Evolutionary conservation across 164 flowering plant genomes (phyloP).

Genomic region (Vitis amurensis): DNA sequence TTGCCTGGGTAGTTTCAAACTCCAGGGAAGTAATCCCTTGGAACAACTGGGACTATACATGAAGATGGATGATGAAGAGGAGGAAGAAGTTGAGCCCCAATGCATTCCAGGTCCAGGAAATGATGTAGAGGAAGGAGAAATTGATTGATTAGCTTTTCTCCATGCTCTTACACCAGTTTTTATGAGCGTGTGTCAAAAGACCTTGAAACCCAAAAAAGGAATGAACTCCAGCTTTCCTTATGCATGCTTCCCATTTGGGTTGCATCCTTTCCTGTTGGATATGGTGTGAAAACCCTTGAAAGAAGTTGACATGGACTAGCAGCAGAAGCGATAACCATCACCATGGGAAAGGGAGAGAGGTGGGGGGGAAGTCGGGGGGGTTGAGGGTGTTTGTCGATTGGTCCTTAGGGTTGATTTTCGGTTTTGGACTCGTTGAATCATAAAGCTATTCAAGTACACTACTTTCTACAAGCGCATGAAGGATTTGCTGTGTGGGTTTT

Average conservation of each 20-base stretch:
- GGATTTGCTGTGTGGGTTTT: constrained; percentile 5
- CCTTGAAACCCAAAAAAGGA: no score
- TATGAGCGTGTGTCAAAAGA: no score
- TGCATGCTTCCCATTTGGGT: no score
- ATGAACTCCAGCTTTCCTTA: no score
- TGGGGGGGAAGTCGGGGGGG: no score
- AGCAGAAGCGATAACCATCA: neutral
- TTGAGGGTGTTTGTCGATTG: no score
- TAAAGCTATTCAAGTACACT: neutral
- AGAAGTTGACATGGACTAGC: neutral
- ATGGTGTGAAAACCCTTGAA: neutral
- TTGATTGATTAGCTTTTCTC: constrained; percentile 26
- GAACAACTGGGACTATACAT: constrained; percentile 67
- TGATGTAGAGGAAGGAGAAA: constrained; percentile 52
- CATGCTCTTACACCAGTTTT: neutral
- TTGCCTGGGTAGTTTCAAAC: constrained; percentile 51
- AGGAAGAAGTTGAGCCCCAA: constrained; percentile 37
- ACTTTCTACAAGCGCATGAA: neutral
- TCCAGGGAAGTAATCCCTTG: constrained; percentile 51
- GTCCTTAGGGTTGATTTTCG: neutral
- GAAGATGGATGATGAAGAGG: constrained; percentile 57
- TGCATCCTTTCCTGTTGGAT: neutral
- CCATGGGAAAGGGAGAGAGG: no score
- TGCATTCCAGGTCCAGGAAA: constrained; percentile 5
- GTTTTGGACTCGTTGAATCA: neutral